A percentile compares a stretch with the other conserved stretches of the same genome.
phyloP scores from a whole-genome alignment of 1,284 basidiomycete genomes.

The Trametes pubescens region DNA sequence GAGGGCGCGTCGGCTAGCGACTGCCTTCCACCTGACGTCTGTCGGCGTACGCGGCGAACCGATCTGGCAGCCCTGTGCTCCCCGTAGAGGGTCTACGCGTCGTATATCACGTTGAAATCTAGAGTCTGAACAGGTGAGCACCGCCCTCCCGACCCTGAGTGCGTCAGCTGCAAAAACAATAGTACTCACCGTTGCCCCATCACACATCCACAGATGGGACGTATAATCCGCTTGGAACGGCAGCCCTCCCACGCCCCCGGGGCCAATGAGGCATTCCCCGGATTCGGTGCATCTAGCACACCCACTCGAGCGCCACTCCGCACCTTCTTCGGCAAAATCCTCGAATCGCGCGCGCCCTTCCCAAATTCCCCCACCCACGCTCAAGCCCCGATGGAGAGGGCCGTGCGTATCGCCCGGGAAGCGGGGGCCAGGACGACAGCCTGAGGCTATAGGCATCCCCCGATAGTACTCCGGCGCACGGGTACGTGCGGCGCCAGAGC shows the following conservation, averaged over 20 bases:
- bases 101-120: not conserved
- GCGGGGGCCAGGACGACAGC: not conserved
- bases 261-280: not conserved
- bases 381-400: conserved; percentile 1
- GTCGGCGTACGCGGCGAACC: not conserved
- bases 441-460: conserved; percentile 4
- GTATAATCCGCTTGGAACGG: not conserved
- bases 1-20: not conserved
- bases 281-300: conserved; percentile 1
- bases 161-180: not conserved
- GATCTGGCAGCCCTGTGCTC: not conserved
- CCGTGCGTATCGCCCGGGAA: conserved; percentile 11
- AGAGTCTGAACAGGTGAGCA: not conserved
- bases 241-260: conserved; percentile 1
- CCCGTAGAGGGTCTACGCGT: not conserved
- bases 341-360: conserved; percentile 5
- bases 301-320: conserved; percentile 2
- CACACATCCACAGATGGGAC: not conserved
- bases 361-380: not conserved
- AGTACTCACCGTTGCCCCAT: not conserved
- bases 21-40: not conserved
- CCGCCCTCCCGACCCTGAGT: not conserved
- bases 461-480: not conserved
- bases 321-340: conserved; percentile 17
- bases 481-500: conserved; percentile 1